Percentiles rank a stretch among this genome's conserved stretches.
phyloP scores from a whole-genome alignment of 257 asterid genomes.

The Capsicum baccatum region DNA sequence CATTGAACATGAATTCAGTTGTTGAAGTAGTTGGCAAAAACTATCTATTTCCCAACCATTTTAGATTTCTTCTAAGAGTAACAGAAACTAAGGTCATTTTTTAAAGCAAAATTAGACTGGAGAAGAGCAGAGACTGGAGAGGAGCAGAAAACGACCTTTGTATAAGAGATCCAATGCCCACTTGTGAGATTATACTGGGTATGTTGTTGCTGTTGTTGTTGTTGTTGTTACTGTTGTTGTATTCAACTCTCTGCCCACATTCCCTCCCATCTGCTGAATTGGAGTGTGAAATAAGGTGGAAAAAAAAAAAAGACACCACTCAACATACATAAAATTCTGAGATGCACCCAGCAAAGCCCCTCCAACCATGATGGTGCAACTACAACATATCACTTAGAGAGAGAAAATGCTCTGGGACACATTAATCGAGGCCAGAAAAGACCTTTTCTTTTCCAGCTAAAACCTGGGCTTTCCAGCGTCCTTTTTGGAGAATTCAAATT shows the following conservation, averaged over 20 bases:
- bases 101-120: background rate
- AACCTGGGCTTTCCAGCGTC: background rate
- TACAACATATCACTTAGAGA: background rate
- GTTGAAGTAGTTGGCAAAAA: too few relatives aligned
- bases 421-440: background rate
- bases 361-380: background rate
- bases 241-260: background rate
- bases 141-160: background rate
- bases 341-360: background rate
- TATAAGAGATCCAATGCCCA: background rate
- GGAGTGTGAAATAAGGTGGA: too few relatives aligned
- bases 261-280: too few relatives aligned
- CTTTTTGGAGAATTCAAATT: background rate
- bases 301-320: too few relatives aligned
- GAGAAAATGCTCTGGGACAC: background rate
- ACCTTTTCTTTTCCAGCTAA: background rate
- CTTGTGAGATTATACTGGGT: too few relatives aligned
- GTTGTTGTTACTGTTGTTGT: too few relatives aligned
- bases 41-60: too few relatives aligned
- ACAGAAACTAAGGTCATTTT: background rate
- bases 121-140: slow-evolving; percentile 7
- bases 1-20: too few relatives aligned
- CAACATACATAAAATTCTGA: background rate
- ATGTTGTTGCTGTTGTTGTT: too few relatives aligned
- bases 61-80: too few relatives aligned